Evolutionary conservation across 2,329 filamentous ascomycete species (phyloP).

Genomic region (Aureobasidium sp.): DNA sequence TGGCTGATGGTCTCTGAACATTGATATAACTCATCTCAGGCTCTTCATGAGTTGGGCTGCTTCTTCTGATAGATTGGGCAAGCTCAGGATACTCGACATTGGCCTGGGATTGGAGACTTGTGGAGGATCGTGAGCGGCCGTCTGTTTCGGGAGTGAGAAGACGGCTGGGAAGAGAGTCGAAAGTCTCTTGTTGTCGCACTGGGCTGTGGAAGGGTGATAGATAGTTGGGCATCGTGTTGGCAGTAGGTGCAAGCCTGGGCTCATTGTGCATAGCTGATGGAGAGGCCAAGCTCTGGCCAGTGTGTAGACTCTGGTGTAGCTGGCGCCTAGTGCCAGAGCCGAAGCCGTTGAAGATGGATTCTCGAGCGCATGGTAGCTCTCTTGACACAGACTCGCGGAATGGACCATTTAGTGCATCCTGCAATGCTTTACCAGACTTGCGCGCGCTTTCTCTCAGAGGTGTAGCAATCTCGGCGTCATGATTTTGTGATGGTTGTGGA

Average conservation of each 20-base stretch:
- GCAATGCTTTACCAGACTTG: conserved; percentile 15
- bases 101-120: background rate
- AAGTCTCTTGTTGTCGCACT: background rate
- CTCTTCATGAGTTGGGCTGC: background rate
- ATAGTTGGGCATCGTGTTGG: background rate
- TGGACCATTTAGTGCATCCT: conserved; percentile 15
- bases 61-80: background rate
- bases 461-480: conserved; percentile 7
- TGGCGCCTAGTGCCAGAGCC: conserved; percentile 31
- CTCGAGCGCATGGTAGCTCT: background rate
- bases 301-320: conserved; percentile 30
- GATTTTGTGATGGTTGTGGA: background rate
- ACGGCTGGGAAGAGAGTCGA: conserved; percentile 14
- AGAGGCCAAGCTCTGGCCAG: conserved; percentile 31
- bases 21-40: conserved; percentile 10
- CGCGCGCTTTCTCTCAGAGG: conserved; percentile 15
- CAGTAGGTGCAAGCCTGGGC: background rate
- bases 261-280: conserved; percentile 5
- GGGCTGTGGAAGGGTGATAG: conserved; percentile 13
- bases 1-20: conserved; percentile 23
- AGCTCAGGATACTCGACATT: background rate
- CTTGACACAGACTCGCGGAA: conserved; percentile 8
- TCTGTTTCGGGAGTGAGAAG: conserved; percentile 15
- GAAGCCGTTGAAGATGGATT: conserved; percentile 29
- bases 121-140: background rate